Evolutionary conservation across 345 rosid genomes (phyloP), one percentile per base, ranked within the genome.

Genomic region (Lumnitzera littorea): DNA sequence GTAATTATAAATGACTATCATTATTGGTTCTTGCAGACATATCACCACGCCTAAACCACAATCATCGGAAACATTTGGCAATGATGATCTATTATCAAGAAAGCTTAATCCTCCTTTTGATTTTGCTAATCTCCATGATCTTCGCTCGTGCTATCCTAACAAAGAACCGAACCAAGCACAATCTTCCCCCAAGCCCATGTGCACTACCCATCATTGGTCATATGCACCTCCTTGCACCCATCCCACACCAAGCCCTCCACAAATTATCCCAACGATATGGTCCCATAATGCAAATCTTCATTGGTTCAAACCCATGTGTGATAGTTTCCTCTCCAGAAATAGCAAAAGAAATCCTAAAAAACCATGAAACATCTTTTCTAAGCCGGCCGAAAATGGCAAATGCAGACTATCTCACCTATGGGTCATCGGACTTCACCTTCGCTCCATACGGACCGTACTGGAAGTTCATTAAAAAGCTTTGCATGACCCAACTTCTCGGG

Each of bases 391-490:
- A 69, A 57, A 58, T 67, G 57, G 69, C 76, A 53, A 81, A 78
- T 60, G 72, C 84, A 24, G 85, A 90, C 63, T 90, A 78, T 72
- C 82, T 90, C n/a, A 83, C 91, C 15, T 90, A 87, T 61, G 90
- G 87, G 48, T 80, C 91, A 0, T 51, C 91, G 2, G 95, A 85
- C 70, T 84, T 90, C 62, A 78, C 87, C 55, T 75, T 77, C n/a
- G 86, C 78, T 12, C 76, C 80, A 16, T 87, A 83, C 2, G 95
- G 95, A 0, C 70, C 80, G 10, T 72, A 77, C 57, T 90, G 95
- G 95, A 90, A 81, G 71, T 87, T 83, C 83, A 85, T 83, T 84
- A 87, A 85, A 78, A 83, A 78, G 57, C 72, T 90, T 1, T 83
- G 90, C 78, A 83, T 83, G 95, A 66, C 77, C 25, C 79, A 80